A percentile compares a stretch with the other conserved stretches of the same genome.
phyloP scores from a whole-genome alignment of 352 stramenopile genomes.

The Phytophthora tentaculata region DNA sequence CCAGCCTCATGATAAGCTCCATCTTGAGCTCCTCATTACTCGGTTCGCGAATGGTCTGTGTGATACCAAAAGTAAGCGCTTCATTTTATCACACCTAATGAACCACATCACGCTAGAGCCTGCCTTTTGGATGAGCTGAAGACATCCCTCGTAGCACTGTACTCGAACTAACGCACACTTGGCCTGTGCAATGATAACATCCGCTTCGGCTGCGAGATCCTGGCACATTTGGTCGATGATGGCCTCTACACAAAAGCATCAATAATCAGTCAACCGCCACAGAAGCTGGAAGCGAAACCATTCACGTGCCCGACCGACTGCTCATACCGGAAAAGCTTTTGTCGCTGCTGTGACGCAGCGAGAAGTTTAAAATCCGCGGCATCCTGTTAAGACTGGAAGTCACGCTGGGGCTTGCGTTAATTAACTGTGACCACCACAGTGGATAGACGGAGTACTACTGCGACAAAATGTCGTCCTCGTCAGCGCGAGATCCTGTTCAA shows the following conservation, averaged over 20 bases:
- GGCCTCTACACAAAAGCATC: slow-evolving; percentile 20
- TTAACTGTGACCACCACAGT: slow-evolving; percentile 12
- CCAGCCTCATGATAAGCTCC: slow-evolving; percentile 43
- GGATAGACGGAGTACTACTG: slow-evolving; percentile 11
- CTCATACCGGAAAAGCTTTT: slow-evolving; percentile 50
- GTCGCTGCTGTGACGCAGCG: slow-evolving; percentile 39
- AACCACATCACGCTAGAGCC: not conserved
- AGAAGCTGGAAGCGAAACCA: no score
- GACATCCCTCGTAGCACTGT: slow-evolving; percentile 55
- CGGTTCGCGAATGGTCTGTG: slow-evolving; percentile 45
- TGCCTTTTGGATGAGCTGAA: slow-evolving; percentile 54
- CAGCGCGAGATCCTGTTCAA: slow-evolving; percentile 23
- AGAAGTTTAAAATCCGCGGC: slow-evolving; percentile 39
- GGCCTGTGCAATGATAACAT: slow-evolving; percentile 45
- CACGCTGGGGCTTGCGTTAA: not conserved
- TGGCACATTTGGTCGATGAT: slow-evolving; percentile 50
- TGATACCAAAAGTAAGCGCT: not conserved
- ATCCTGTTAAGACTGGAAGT: slow-evolving; percentile 11
- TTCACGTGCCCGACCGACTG: not conserved
- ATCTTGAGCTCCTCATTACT: slow-evolving; percentile 42
- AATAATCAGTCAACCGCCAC: not conserved
- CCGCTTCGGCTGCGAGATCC: slow-evolving; percentile 45
- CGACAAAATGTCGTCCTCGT: not conserved
- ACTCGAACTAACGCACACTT: slow-evolving; percentile 40
- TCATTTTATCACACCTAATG: not conserved